Base-by-base conservation (phyloP, 768 basidiomycete genomes). In the Mycena maculata region DNA sequence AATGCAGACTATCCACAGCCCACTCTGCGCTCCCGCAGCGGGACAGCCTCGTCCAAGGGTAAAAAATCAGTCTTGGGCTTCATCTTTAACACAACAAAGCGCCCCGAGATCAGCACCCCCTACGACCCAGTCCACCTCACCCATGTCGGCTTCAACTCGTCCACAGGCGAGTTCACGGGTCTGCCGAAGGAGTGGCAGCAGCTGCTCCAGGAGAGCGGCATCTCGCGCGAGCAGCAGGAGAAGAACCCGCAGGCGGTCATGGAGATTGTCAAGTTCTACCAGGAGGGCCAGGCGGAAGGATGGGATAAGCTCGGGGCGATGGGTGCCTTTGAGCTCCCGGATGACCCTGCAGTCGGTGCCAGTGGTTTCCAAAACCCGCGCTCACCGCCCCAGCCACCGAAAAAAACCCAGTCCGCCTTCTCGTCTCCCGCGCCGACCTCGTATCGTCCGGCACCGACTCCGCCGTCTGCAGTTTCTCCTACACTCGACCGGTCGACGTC, bases 161-260 rank as follows among this genome's bases (percentile, higher is more conserved):
- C 95, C 62, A 99, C 97, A 0, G 98, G 98, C 64, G 97, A 99
- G 81, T 99, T 96, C 81, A 96, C 95, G 11, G 98, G 98, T 3
- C 85, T 99, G 33, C 98, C 98, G 3, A 97, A 97, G 79, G 97
- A 99, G 82, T 99, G 98, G 98, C 98, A 99, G 76, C 95, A 98
- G 78, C 86, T 98, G 7, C 80, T 99, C 52, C 94, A 95, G 79
- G 96, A 98, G 78, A 94, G 92, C 69, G 98, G 98, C 59, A 98
- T 99, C 76, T 96, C 95, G 41, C 89, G 92, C 73, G 85, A 83
- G 25, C 96, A 99, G 80, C 98, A 99, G 82, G 96, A 98, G 79
- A 95, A 94, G 84, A 96, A 99, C 75, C 98, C 98, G 0, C 92
- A 98, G 80, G 95, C 95, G 4, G 95, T 99, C 67, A 95, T 96